A percentile compares a stretch with the other conserved stretches of the same genome.
These are phyloP conservation scores for Neonectria hederae DNA, from an alignment of 2,329 filamentous ascomycete genomes.

Conservation along the genomic window DNA sequence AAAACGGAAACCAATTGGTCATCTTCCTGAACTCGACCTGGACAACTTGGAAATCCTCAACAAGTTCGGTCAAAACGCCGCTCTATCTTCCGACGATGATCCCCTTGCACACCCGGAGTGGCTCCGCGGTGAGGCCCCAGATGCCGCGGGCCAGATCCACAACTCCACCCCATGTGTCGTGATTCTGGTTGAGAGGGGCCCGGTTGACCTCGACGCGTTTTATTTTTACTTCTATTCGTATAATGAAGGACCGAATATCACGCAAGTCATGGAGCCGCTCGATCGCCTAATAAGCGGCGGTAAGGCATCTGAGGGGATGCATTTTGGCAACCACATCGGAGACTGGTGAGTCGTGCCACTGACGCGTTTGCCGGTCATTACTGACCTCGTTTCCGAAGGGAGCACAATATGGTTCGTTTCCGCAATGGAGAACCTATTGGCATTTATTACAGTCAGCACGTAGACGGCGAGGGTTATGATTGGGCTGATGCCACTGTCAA, in stretches of 20 bases:
- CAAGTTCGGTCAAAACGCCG: slow-evolving; percentile 23
- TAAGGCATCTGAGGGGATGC: slow-evolving; percentile 33
- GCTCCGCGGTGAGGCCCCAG: slow-evolving; percentile 41
- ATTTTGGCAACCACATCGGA: slow-evolving; percentile 45
- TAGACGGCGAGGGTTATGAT: slow-evolving; percentile 35
- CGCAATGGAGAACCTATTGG: slow-evolving; percentile 40
- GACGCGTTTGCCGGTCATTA: rapidly evolving
- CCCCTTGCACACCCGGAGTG: slow-evolving; percentile 39
- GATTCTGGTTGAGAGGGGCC: slow-evolving; percentile 42
- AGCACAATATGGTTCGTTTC: slow-evolving; percentile 43
- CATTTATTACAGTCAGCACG: slow-evolving; percentile 44
- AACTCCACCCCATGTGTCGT: slow-evolving; percentile 45
- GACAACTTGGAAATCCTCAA: slow-evolving; percentile 46
- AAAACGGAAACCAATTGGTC: slow-evolving; percentile 27
- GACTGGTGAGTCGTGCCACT: slow-evolving; percentile 35
- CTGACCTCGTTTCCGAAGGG: slow-evolving; percentile 31
- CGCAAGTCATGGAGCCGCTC: slow-evolving; percentile 45
- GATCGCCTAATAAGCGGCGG: slow-evolving; percentile 30
- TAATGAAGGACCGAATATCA: slow-evolving; percentile 45
- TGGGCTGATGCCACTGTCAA: slow-evolving; percentile 44
- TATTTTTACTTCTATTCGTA: slow-evolving; percentile 50
- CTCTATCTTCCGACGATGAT: slow-evolving; percentile 43
- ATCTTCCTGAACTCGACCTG: slow-evolving; percentile 36
- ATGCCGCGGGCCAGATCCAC: slow-evolving; percentile 32
- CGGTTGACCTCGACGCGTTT: slow-evolving; percentile 44